These are phyloP conservation scores for Lepidium sativum DNA, from an alignment of 345 rosid genomes.

Conservation along the genomic window DNA sequence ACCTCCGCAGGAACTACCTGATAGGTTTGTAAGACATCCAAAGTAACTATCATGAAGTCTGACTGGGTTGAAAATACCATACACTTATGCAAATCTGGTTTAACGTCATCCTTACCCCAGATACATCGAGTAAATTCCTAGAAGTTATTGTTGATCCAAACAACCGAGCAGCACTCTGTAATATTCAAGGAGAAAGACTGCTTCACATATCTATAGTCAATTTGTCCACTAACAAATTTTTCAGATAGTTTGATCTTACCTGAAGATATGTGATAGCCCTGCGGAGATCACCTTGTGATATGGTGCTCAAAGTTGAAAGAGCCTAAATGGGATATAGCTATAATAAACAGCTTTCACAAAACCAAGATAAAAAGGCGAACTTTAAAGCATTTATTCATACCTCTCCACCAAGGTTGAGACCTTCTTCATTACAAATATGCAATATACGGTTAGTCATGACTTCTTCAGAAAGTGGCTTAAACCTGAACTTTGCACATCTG, in stretches of 20 bases:
- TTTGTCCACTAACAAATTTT: neutral
- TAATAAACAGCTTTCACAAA: conserved; percentile 1
- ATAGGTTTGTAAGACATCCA: neutral
- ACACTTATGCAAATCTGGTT: neutral
- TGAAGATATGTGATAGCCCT: conserved; percentile 94
- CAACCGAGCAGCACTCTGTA: conserved; percentile 91
- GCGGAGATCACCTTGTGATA: conserved; percentile 96
- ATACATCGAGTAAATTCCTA: conserved; percentile 60
- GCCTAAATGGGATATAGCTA: conserved; percentile 38
- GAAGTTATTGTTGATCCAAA: conserved; percentile 87
- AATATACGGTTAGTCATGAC: conserved; percentile 70
- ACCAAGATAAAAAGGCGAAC: conserved; percentile 2
- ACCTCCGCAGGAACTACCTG: conserved; percentile 76
- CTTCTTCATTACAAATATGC: conserved; percentile 87
- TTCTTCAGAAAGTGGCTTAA: conserved; percentile 94
- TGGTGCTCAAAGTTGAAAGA: conserved; percentile 72
- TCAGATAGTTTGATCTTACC: conserved; percentile 31
- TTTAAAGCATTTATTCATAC: conserved; percentile 29
- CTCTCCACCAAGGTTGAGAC: conserved; percentile 63
- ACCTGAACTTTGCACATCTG: conserved; percentile 98
- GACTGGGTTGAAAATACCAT: neutral
- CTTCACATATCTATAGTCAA: neutral
- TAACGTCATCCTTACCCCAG: conserved; percentile 61
- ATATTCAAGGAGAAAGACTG: conserved; percentile 14
- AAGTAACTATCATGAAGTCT: conserved; percentile 1